Conservation (phyloP, 768 basidiomycete species). For the Agaricus subrufescens region DNA sequence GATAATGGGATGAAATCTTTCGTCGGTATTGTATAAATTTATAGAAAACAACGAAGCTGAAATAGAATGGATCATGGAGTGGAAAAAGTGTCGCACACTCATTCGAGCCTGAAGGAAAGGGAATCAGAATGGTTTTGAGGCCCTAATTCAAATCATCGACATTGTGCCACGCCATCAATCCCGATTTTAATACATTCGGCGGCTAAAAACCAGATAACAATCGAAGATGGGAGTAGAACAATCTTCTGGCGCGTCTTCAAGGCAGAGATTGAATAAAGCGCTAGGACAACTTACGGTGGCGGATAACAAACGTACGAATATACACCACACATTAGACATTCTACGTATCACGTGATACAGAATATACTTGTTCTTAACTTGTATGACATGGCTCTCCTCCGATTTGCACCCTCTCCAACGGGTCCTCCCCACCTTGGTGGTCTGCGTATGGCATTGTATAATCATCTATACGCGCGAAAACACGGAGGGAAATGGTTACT, state of each 20-base stretch:
- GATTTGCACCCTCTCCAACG: conserved; percentile 97
- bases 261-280: no score
- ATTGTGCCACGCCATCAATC: no score
- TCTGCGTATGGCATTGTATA: conserved; percentile 90
- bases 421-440: conserved; percentile 94
- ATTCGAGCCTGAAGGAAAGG: conserved; percentile 70
- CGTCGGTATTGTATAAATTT: conserved; percentile 12
- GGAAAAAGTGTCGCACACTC: conserved; percentile 43
- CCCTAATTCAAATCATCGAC: no score
- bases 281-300: no score
- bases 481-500: conserved; percentile 86
- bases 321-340: no score
- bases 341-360: no score
- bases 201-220: no score
- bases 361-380: no score
- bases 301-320: no score
- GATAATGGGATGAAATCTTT: conserved; percentile 22
- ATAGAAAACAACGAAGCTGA: conserved; percentile 10
- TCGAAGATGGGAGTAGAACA: no score
- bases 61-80: not conserved
- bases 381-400: conserved; percentile 49
- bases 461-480: conserved; percentile 81
- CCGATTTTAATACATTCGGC: no score
- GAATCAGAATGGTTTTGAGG: conserved; percentile 44
- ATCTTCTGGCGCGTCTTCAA: no score